Evolutionary conservation across 2,329 filamentous ascomycete species (phyloP), one percentile per base, ranked within the genome.

Genomic region (Exophiala sideris): DNA sequence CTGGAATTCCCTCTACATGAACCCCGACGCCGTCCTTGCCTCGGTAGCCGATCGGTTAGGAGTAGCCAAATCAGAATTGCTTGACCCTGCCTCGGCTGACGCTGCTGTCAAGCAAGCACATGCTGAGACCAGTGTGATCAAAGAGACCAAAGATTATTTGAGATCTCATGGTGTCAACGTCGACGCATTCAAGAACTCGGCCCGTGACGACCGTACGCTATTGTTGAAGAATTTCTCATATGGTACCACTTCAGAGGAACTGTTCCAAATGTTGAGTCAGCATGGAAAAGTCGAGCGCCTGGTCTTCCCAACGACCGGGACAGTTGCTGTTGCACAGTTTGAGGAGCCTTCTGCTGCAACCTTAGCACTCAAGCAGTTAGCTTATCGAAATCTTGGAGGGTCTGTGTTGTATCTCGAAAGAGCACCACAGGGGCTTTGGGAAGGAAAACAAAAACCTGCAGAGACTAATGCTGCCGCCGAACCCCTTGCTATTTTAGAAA

Each of bases 1-100:
- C 69, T 99, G 94, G 94, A 99, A 99, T 76, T 92, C 91, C n/a
- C 78, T 99, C n/a, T 99, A 94, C 72, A 95, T 99, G 88, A 96
- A 88, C 72, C 70, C 79, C 38, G 91, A 99, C 75, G 89, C 94
- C 47, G 91, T 99, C 48, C 91, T 96, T 73, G 85, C 89, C 45
- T 95, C 91, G 5, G 84, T 96, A 57, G 90, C 94, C 45, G 84
- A 86, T 67, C 87, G 91, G 50, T 79, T 99, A 53, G 91, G 92
- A 44, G 83, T 99, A 53, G 87, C 88, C 51, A 99, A 99, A 76
- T 86, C 90, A 9, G 91, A 96, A 65, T 74, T 99, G 53, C 79
- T 99, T 42, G 92, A 99, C 72, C 94, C 92, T n/a, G 96, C 92
- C 3, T 96, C 89, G 55, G 85, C 92, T 52, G 91, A 96, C 72